phyloP scores from a whole-genome alignment of 352 stramenopile genomes.

The Sclerospora graminicola region DNA sequence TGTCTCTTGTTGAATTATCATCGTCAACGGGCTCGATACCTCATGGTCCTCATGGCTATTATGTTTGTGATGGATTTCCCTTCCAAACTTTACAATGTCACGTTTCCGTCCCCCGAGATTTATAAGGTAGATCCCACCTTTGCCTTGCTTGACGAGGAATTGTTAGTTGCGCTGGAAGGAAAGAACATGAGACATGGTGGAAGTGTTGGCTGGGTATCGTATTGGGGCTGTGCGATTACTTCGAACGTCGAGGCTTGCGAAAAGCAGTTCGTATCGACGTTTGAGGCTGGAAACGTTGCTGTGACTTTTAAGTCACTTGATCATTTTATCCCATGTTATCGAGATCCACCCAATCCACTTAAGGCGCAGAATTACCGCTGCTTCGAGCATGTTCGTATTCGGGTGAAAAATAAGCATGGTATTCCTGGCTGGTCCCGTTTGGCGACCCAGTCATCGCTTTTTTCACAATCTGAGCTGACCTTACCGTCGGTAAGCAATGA shows the following conservation, averaged over 20 bases:
- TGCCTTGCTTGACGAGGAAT: conserved; percentile 63
- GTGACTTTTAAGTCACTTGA: conserved; percentile 67
- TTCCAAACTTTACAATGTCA: conserved; percentile 32
- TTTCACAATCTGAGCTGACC: neutral
- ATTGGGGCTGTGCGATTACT: conserved; percentile 67
- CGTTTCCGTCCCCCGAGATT: conserved; percentile 52
- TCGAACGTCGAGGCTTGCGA: conserved; percentile 48
- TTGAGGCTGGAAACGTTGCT: conserved; percentile 48
- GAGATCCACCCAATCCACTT: conserved; percentile 58
- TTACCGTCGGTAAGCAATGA: neutral
- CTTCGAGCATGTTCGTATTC: conserved; percentile 56
- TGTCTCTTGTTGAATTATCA: conserved; percentile 49
- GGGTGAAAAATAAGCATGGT: conserved; percentile 68
- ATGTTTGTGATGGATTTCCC: conserved; percentile 42
- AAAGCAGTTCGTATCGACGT: conserved; percentile 57
- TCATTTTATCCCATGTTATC: conserved; percentile 83
- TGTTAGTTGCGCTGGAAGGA: conserved; percentile 51
- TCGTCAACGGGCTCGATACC: conserved; percentile 36
- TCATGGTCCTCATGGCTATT: conserved; percentile 31
- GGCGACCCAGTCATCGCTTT: neutral
- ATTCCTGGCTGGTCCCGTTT: conserved; percentile 68
- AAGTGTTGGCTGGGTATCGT: conserved; percentile 65
- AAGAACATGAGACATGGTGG: conserved; percentile 69
- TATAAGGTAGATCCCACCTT: conserved; percentile 48
- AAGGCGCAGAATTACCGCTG: conserved; percentile 64